phyloP scores from a whole-genome alignment of 306 rosid genomes.

The Citrullus amarus region DNA sequence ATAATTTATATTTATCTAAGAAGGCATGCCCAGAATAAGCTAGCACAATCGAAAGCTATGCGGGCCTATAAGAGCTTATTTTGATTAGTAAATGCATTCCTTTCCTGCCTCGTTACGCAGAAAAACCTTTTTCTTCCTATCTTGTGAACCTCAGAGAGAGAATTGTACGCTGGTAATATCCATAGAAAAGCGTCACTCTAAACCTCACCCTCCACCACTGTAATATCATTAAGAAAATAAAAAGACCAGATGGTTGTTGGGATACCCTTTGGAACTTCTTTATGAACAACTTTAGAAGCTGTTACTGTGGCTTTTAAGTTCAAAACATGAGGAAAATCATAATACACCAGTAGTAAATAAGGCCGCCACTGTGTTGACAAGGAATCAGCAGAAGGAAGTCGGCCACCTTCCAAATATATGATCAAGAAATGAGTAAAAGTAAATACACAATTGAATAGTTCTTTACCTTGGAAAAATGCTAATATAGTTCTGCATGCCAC shows the following conservation, averaged over 20 bases:
- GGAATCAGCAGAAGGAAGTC: background rate
- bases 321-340: background rate
- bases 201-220: background rate
- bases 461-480: slow-evolving; percentile 76
- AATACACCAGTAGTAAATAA: background rate
- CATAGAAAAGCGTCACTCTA: background rate
- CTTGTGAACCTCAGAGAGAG: background rate
- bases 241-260: background rate
- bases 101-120: background rate
- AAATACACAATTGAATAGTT: background rate
- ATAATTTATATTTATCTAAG: background rate
- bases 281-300: background rate
- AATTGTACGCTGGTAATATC: background rate
- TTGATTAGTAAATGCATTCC: background rate
- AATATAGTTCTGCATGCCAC: slow-evolving; percentile 72
- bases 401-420: background rate
- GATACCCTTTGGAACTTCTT: background rate
- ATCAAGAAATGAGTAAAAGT: background rate
- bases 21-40: background rate
- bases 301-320: background rate
- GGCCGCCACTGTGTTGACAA: background rate
- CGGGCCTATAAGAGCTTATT: background rate
- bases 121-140: background rate
- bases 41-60: background rate
- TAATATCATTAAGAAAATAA: background rate